Conservation (phyloP, 2,329 filamentous ascomycete species). For the Xylaria sp. region DNA sequence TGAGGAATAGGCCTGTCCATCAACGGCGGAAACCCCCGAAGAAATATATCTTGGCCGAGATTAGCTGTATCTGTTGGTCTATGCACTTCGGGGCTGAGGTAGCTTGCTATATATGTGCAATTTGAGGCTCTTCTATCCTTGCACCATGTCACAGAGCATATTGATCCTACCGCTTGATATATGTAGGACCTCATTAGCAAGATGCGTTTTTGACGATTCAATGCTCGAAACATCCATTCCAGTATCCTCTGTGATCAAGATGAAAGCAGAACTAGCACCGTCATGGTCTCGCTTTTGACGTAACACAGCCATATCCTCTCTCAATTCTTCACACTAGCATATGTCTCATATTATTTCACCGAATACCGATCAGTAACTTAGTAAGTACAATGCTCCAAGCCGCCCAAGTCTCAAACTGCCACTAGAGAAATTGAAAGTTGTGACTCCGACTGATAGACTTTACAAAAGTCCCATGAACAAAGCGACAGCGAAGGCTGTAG, state of each 20-base stretch:
- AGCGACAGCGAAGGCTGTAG: background rate
- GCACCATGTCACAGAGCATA: background rate
- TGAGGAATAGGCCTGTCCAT: background rate
- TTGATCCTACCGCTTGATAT: background rate
- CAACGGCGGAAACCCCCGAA: background rate
- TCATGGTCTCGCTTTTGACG: background rate
- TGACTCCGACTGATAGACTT: background rate
- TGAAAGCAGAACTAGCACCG: no score
- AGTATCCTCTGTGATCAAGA: no score
- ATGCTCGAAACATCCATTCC: background rate
- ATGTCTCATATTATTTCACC: background rate
- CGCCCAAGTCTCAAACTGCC: background rate
- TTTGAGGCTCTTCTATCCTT: background rate
- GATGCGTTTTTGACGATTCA: background rate
- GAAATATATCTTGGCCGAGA: background rate
- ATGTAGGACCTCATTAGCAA: background rate
- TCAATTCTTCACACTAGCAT: background rate
- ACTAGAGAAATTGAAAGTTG: slow-evolving; percentile 6
- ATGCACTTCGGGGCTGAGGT: background rate
- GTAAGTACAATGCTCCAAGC: slow-evolving; percentile 1
- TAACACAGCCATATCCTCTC: background rate
- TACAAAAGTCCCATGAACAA: slow-evolving; percentile 9
- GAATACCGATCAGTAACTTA: background rate
- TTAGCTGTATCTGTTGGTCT: slow-evolving; percentile 9
- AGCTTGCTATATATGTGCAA: background rate